Evolutionary conservation across 1,284 basidiomycete genomes (phyloP).

Genomic region (Fomitiporia mediterranea): DNA sequence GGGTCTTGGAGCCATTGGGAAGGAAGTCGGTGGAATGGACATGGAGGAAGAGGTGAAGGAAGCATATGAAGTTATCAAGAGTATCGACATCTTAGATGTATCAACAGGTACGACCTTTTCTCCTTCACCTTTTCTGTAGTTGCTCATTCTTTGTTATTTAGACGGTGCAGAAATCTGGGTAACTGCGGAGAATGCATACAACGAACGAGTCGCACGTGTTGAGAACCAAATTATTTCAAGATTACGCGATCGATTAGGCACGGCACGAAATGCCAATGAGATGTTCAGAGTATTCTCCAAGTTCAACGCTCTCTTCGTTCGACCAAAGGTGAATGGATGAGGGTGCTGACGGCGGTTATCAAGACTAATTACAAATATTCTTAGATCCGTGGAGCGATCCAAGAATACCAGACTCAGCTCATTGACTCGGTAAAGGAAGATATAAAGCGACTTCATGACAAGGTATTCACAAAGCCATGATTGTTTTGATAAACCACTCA

Average conservation of each 20-base stretch:
- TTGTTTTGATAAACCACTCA: conserved; percentile 17
- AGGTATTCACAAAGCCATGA: conserved; percentile 40
- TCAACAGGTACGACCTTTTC: conserved; percentile 59
- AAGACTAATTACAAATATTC: background rate
- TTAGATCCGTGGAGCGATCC: conserved; percentile 92
- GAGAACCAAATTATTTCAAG: conserved; percentile 98
- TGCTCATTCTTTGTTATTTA: conserved; percentile 30
- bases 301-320: conserved; percentile 96
- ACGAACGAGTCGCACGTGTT: conserved; percentile 93
- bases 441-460: conserved; percentile 92
- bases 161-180: conserved; percentile 99
- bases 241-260: conserved; percentile 88
- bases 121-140: background rate
- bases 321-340: conserved; percentile 75
- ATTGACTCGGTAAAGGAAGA: conserved; percentile 98
- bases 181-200: conserved; percentile 94
- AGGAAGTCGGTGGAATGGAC: conserved; percentile 80
- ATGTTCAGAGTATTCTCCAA: conserved; percentile 99
- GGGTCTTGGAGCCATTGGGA: conserved; percentile 67
- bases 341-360: background rate
- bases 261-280: conserved; percentile 94
- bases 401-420: conserved; percentile 97
- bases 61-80: conserved; percentile 92
- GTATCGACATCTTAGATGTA: conserved; percentile 94
- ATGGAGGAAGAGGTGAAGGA: conserved; percentile 98